These are phyloP conservation scores for Amanita bisporigera DNA, from an alignment of 1,284 basidiomycete genomes.

Conservation along the genomic window DNA sequence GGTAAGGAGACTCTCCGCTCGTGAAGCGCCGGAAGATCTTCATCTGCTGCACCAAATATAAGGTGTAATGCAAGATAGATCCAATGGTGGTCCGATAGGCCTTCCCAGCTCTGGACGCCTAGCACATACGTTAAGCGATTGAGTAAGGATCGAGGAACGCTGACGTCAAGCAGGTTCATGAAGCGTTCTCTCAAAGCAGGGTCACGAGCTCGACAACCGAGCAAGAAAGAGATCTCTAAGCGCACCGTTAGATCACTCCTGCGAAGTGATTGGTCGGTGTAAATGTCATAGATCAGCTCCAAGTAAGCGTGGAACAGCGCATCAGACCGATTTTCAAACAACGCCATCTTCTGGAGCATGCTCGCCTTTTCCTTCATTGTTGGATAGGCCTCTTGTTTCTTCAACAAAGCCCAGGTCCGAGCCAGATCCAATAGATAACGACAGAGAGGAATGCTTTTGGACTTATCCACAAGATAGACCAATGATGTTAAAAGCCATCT, in stretches of 20 bases:
- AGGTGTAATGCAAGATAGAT: slow-evolving; percentile 92
- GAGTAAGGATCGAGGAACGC: slow-evolving; percentile 83
- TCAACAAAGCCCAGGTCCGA: slow-evolving; percentile 83
- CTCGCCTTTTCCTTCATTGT: slow-evolving; percentile 97
- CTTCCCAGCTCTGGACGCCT: slow-evolving; percentile 97
- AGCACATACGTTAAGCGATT: slow-evolving; percentile 90
- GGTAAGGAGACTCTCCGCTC: slow-evolving; percentile 45
- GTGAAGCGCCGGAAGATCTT: slow-evolving; percentile 55
- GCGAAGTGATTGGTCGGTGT: slow-evolving; percentile 84
- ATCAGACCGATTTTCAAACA: slow-evolving; percentile 83
- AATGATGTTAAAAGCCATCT: slow-evolving; percentile 78
- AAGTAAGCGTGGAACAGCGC: slow-evolving; percentile 85
- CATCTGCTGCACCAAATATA: slow-evolving; percentile 84
- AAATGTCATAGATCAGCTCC: slow-evolving; percentile 94
- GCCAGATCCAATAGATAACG: slow-evolving; percentile 88
- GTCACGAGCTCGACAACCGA: slow-evolving; percentile 91
- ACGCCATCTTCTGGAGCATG: slow-evolving; percentile 89
- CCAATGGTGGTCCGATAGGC: slow-evolving; percentile 94
- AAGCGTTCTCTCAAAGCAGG: slow-evolving; percentile 84
- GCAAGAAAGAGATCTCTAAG: slow-evolving; percentile 92
- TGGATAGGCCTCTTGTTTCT: slow-evolving; percentile 84
- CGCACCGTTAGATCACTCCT: slow-evolving; percentile 95
- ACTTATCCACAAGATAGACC: slow-evolving; percentile 89
- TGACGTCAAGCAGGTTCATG: slow-evolving; percentile 90
- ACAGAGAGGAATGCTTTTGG: slow-evolving; percentile 83